Base-by-base conservation (phyloP, 2,329 filamentous ascomycete genomes). In the Trichoderma harzianum region DNA sequence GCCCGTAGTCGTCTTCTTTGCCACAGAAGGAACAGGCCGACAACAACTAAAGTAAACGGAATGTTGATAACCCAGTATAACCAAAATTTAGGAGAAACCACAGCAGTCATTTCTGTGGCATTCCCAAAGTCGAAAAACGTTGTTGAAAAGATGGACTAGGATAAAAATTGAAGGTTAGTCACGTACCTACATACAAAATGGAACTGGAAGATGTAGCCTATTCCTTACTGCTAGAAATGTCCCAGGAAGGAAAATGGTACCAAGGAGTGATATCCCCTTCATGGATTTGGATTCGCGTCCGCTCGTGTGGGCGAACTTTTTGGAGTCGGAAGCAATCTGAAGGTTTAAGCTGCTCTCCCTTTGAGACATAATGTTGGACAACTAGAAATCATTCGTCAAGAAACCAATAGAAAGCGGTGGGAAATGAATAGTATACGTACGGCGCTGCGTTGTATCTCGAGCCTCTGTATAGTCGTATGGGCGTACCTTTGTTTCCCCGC, bases 331-430 rank as follows among this genome's bases (percentile, higher is more conserved):
- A 18, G 39, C 39, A n/a, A 43, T 43, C 39, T 43, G 3, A 43
- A 43, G 16, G 10, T 43, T 43, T 1, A 43, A 3, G 0, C 39
- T 43, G 5, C 39, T n/a, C 0, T 43, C 39, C 18, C 2, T 43
- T n/a, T 43, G 39, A n/a, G 39, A 43, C 39, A 43, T n/a, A 2
- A 43, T n/a, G 39, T 1, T 43, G 39, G 10, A 43, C 10, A 43
- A 7, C 39, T 43, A 10, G 0, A n/a, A 18, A n/a, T 43, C 1
- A 8, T 2, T 43, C 1, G 16, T 43, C 18, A 43, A n/a, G 0
- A n/a, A 43, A 43, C 0, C 7, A 8, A 0, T n/a, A 0, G 39
- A 43, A 43, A 8, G 7, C 0, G 7, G 18, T 18, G 2, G 10
- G 7, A n/a, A 3, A n/a, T n/a, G 18, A n/a, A 43, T 43, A 5